Base-by-base conservation (phyloP, 148 eudicot species). In the Chenopodium formosanum region DNA sequence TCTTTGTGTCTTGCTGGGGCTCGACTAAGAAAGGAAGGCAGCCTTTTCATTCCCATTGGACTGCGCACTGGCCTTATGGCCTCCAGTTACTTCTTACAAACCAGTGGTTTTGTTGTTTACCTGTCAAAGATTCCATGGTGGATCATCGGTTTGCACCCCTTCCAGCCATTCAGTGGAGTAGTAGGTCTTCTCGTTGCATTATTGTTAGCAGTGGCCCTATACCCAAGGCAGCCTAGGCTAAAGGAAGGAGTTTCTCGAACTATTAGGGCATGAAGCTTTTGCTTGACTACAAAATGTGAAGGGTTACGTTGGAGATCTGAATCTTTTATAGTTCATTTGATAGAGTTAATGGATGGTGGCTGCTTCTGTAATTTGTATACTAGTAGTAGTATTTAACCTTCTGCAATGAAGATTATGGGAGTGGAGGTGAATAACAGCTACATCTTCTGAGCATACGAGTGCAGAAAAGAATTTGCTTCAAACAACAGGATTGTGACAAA, bases 31-130 rank as follows among this genome's bases (percentile, higher is more conserved):
- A 87, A 80, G 80, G 88, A 89, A 83, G 99, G 99, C 44, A 88
- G 97, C 86, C 94, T 96, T 69, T 91, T 86, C 79, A 70, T 88
- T 69, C 94, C 99, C 63, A 89, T 92, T 48, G 99, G 99, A 63
- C 67, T 96, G 65, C 97, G 94, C 27, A 74, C 98, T 70, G 99
- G 99, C 71, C 90, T 96, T 32, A 82, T 96, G 87, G 85, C 93
- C 50, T 87, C 93, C 7, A 89, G 90, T 83, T 88, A 79, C 70
- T 58, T 92, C n/a, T 84, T 94, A 77, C 90, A 88, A 83, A 83
- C 23, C 19, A 94, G 98, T 19, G 92, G 92, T 52, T 92, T 94
- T 81, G 84, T 92, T 86, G 80, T 87, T 22, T 87, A 84, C 86
- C 69, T 77, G 25, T 87, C 92, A 74, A 86, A 83, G 71, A 86